phyloP scores from a whole-genome alignment of 495 filamentous ascomycete species.

The Thermothielavioides terrestris region DNA sequence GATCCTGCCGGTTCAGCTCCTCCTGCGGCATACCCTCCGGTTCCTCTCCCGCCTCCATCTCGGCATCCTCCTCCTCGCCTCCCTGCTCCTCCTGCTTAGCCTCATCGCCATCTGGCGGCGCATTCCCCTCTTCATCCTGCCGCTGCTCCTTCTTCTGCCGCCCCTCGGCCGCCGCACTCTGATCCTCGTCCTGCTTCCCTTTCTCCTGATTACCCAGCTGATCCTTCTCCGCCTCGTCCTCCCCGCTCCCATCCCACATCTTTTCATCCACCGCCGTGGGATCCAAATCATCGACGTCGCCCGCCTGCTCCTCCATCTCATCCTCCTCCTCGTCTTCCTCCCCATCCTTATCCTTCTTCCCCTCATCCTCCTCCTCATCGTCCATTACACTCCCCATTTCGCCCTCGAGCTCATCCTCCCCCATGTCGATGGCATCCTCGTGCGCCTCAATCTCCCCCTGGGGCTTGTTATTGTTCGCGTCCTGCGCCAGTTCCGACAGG shows the following conservation, averaged over 20 bases:
- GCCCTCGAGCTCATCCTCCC: conserved; percentile 79
- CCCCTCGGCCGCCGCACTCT: conserved; percentile 51
- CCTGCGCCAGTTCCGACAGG: conserved; percentile 80
- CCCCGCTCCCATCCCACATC: conserved; percentile 83
- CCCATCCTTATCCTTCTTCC: conserved; percentile 36
- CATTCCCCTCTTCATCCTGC: conserved; percentile 49
- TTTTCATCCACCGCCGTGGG: conserved; percentile 90
- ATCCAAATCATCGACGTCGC: conserved; percentile 82
- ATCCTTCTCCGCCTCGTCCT: conserved; percentile 70
- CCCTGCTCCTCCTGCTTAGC: conserved; percentile 52
- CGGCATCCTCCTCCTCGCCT: conserved; percentile 49
- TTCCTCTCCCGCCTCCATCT: conserved; percentile 59
- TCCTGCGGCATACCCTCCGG: conserved; percentile 66
- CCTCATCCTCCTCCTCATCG: conserved; percentile 48
- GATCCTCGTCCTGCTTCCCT: conserved; percentile 54
- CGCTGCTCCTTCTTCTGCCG: conserved; percentile 50
- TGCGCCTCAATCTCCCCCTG: conserved; percentile 68
- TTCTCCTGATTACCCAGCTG: conserved; percentile 65
- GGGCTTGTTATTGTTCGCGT: conserved; percentile 60
- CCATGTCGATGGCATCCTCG: conserved; percentile 89
- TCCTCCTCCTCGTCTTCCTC: conserved; percentile 47
- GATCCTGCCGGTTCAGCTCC: conserved; percentile 53
- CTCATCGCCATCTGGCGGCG: conserved; percentile 50
- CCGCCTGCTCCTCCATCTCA: conserved; percentile 77
- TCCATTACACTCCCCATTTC: conserved; percentile 60